A percentile compares a stretch with the other conserved stretches of the same genome.
Evolutionary conservation across 257 asterid genomes (phyloP).

Genomic region (Ajuga chamaepitys): DNA sequence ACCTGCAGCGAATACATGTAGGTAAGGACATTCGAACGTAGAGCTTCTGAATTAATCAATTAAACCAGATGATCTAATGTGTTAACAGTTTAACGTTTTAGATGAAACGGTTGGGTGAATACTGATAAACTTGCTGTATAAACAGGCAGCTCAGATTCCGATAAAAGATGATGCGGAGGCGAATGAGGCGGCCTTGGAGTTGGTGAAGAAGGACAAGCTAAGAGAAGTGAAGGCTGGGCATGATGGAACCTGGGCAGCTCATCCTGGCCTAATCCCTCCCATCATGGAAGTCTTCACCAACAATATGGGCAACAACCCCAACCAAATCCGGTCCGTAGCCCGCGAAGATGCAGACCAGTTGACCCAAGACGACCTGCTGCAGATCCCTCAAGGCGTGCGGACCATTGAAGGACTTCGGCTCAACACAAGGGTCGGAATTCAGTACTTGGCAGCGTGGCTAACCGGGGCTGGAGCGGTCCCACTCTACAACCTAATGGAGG

Average conservation of each 20-base stretch:
- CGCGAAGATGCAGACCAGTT: conserved; percentile 49
- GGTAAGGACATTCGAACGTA: too few species aligned
- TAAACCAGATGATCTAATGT: too few species aligned
- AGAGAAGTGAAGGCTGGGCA: conserved; percentile 90
- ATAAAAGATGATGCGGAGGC: conserved; percentile 70
- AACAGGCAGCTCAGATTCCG: conserved; percentile 97
- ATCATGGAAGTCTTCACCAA: conserved; percentile 57
- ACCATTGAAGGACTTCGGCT: conserved; percentile 87
- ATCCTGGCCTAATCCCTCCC: conserved; percentile 72
- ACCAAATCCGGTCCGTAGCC: conserved; percentile 51
- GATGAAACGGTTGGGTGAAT: too few species aligned
- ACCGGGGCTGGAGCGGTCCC: conserved; percentile 85
- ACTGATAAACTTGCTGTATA: too few species aligned
- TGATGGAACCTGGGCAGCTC: conserved; percentile 99
- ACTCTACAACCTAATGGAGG: conserved; percentile 91
- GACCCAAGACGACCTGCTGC: conserved; percentile 57
- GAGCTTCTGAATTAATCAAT: too few species aligned
- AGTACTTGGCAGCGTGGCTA: conserved; percentile 81
- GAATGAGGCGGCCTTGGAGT: conserved; percentile 73
- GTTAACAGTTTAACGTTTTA: too few species aligned
- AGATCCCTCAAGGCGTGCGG: conserved; percentile 60
- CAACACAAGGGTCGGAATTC: conserved; percentile 83
- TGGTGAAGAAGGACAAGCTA: conserved; percentile 64
- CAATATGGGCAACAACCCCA: conserved; percentile 43
- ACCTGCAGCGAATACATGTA: too few species aligned